A percentile compares a stretch with the other conserved stretches of the same genome.
These are phyloP conservation scores for Melaleuca quinquenervia DNA, from an alignment of 345 rosid species.

Conservation along the genomic window DNA sequence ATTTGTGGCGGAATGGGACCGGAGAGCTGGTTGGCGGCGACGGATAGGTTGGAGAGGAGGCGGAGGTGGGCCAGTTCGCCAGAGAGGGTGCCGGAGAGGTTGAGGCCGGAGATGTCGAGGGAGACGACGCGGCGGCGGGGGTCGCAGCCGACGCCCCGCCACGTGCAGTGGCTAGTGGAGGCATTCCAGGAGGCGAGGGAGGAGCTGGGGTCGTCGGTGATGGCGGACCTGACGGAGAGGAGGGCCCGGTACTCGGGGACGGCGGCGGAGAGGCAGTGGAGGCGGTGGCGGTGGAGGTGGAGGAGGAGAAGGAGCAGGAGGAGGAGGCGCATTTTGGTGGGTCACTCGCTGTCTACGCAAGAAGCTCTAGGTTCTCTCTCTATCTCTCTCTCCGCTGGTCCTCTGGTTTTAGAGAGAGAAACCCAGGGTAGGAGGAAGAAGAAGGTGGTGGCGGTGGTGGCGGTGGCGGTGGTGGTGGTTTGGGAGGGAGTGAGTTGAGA, in stretches of 20 bases:
- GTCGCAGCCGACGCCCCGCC: slow-evolving; percentile 72
- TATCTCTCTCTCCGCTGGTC: background rate
- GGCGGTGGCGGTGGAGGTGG: slow-evolving; percentile 25
- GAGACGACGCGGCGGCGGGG: slow-evolving; percentile 52
- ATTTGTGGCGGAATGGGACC: slow-evolving; percentile 66
- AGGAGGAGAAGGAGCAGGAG: slow-evolving; percentile 10
- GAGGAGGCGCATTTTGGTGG: background rate
- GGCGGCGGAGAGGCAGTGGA: slow-evolving; percentile 18
- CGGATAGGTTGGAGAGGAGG: slow-evolving; percentile 47
- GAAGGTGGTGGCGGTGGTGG: background rate
- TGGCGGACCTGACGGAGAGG: slow-evolving; percentile 61
- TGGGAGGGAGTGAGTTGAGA: background rate
- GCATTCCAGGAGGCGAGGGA: slow-evolving; percentile 61
- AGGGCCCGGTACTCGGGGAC: slow-evolving; percentile 64
- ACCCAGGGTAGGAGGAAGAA: background rate
- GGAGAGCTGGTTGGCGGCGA: slow-evolving; percentile 46
- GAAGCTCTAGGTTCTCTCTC: background rate
- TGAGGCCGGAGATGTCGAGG: slow-evolving; percentile 44
- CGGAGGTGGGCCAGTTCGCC: slow-evolving; percentile 44
- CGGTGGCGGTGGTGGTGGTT: background rate
- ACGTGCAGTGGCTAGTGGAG: slow-evolving; percentile 41
- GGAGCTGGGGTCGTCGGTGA: slow-evolving; percentile 41
- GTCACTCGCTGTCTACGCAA: background rate
- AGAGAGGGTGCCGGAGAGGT: slow-evolving; percentile 58
- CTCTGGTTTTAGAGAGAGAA: background rate